A percentile compares a stretch with the other conserved stretches of the same genome.
phyloP scores from a whole-genome alignment of 2,329 filamentous ascomycete species.

The Phialocephala subalpina region DNA sequence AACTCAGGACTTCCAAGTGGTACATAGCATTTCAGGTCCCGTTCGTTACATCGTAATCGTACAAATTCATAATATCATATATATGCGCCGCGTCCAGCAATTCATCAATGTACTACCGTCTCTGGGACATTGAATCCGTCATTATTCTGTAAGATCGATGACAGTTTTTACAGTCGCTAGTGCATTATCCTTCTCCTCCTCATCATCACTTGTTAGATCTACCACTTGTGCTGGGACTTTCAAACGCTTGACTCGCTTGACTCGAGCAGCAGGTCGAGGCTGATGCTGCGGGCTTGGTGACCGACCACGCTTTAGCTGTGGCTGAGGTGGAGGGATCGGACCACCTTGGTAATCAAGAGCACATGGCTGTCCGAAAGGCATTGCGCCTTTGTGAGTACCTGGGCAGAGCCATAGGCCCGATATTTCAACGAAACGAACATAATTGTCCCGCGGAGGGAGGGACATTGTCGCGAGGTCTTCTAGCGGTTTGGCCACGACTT shows the following conservation, averaged over 20 bases:
- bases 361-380: no score
- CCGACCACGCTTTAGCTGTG: not conserved
- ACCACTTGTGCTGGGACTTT: constrained; percentile 1
- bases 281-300: no score
- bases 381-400: no score
- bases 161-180: not conserved
- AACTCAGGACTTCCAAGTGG: not conserved
- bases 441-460: not conserved
- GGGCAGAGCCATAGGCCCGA: no score
- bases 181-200: constrained; percentile 6
- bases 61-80: not conserved
- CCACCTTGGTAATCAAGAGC: no score
- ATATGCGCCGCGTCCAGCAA: not conserved
- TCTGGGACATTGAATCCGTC: not conserved
- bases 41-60: not conserved
- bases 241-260: not conserved
- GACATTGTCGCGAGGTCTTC: not conserved
- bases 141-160: constrained; percentile 6
- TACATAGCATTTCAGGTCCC: not conserved
- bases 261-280: no score
- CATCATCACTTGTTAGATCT: constrained; percentile 18
- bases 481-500: not conserved
- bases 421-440: not conserved
- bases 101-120: no score
- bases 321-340: not conserved